phyloP scores from a whole-genome alignment of 2,329 filamentous ascomycete genomes.

The Verticillium klebahnii region DNA sequence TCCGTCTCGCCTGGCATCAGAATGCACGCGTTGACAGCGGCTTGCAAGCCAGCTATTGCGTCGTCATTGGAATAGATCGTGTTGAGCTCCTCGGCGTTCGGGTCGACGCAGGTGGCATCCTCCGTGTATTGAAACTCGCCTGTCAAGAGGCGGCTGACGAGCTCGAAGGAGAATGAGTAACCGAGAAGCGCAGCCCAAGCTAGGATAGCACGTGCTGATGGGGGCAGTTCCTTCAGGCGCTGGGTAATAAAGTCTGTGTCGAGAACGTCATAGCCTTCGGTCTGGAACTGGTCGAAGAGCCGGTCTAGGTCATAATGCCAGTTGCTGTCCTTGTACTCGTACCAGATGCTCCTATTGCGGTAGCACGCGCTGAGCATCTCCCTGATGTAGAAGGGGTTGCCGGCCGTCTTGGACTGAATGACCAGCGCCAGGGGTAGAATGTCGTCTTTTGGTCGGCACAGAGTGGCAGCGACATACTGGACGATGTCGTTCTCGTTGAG shows the following conservation, averaged over 20 bases:
- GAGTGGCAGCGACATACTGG: constrained; percentile 75
- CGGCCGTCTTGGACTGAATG: constrained; percentile 81
- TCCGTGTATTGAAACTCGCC: constrained; percentile 64
- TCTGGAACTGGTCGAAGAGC: constrained; percentile 80
- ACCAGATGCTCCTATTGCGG: constrained; percentile 83
- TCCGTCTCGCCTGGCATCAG: constrained; percentile 79
- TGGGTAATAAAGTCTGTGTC: constrained; percentile 79
- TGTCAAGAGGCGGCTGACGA: constrained; percentile 72
- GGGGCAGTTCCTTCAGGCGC: constrained; percentile 70
- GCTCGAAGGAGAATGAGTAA: constrained; percentile 74
- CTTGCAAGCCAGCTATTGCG: constrained; percentile 74
- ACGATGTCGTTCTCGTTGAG: constrained; percentile 76
- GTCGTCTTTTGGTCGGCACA: constrained; percentile 69
- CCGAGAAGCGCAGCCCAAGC: constrained; percentile 84
- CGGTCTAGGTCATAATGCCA: constrained; percentile 86
- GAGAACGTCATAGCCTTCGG: constrained; percentile 71
- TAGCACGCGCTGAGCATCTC: constrained; percentile 88
- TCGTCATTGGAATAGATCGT: constrained; percentile 59
- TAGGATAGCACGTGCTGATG: constrained; percentile 70
- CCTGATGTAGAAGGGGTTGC: constrained; percentile 86
- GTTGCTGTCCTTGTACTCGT: constrained; percentile 74
- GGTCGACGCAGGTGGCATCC: constrained; percentile 33
- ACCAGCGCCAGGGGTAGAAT: constrained; percentile 75
- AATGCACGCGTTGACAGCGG: constrained; percentile 58
- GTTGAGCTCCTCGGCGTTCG: constrained; percentile 26